Percentiles rank a stretch among this genome's conserved stretches.
phyloP scores from a whole-genome alignment of 2,329 filamentous ascomycete genomes.

The Colletotrichum cordylinicola region DNA sequence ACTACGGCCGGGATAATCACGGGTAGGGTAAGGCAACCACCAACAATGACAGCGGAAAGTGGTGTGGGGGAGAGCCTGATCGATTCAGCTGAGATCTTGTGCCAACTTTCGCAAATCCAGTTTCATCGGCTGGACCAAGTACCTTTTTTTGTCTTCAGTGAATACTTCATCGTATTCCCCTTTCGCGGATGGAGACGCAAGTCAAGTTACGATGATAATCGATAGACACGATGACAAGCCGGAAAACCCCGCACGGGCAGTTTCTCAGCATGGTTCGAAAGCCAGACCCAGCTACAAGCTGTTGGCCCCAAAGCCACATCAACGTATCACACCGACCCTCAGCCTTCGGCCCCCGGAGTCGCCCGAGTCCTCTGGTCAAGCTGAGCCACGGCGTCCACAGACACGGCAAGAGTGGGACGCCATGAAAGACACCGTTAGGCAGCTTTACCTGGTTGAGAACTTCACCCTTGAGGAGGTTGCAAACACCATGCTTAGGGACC shows the following conservation, averaged over 20 bases:
- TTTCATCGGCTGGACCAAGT: neutral
- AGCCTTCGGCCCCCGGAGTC: neutral
- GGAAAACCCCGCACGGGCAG: accelerated
- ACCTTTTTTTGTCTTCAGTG: too few relatives aligned
- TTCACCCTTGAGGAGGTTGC: neutral
- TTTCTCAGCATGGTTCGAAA: neutral
- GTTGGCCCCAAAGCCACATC: neutral
- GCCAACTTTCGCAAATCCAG: neutral
- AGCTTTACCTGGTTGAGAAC: neutral
- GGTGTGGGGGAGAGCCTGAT: neutral
- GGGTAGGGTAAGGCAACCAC: neutral
- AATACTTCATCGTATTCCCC: too few relatives aligned
- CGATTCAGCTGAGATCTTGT: neutral
- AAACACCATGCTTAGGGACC: accelerated
- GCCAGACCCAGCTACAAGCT: neutral
- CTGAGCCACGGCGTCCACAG: neutral
- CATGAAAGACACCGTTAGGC: accelerated
- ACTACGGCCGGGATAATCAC: neutral
- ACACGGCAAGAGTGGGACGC: neutral
- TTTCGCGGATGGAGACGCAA: too few relatives aligned
- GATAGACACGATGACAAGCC: accelerated
- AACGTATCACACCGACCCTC: accelerated
- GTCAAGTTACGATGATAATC: neutral
- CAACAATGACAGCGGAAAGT: accelerated
- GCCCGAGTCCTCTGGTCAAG: accelerated